Evolutionary conservation across 192 early-diverging fungal genomes (phyloP), one percentile per base, ranked within the genome.

Genomic region (Rhizoclosmatium sp.): DNA sequence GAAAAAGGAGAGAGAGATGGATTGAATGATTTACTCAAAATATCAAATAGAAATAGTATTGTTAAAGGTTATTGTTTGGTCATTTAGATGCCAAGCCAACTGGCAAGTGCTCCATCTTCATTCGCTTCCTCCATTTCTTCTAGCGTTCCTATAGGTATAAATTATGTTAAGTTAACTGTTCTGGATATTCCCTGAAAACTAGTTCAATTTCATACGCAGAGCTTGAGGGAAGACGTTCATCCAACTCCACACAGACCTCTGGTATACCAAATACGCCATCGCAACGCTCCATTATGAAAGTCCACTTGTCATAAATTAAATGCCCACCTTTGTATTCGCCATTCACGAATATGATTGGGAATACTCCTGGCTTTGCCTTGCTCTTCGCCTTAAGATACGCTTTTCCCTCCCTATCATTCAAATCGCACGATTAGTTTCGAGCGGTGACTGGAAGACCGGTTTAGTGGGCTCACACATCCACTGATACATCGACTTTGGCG

Each of bases 81-180:
- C 56, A 58, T 1, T 65, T 65, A 65, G 14, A 65, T 19, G n/a
- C 62, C 67, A 23, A 72, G 49, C 73, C 73, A 75, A 2, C 16
- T 14, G 19, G 12, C 7, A 19, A 75, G 44, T 21, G 59, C 45
- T 3, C 56, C 73, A 23, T 60, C 73, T 47, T 75, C 73, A 60
- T 75, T 75, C 23, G 73, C 73, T 46, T 75, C 73, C 21, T 75
- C 73, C 73, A 75, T 75, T n/a, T 75, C 73, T 46, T n/a, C 73
- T 41, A 75, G 5, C 9, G 58, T 75, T 39, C 73, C 73, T 75
- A 54, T 4, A 65, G 31, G 31, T 31, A 58, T 58, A n/a, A 12
- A 0, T 58, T 0, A 58, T 0, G 56, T 58, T n/a, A 21, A 23
- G 0, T 14, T 0, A 23, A n/a, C 40, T 31, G 12, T 65, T 65